phyloP scores from a whole-genome alignment of 2,329 filamentous ascomycete genomes.

The Trichophyton schoenleinii region DNA sequence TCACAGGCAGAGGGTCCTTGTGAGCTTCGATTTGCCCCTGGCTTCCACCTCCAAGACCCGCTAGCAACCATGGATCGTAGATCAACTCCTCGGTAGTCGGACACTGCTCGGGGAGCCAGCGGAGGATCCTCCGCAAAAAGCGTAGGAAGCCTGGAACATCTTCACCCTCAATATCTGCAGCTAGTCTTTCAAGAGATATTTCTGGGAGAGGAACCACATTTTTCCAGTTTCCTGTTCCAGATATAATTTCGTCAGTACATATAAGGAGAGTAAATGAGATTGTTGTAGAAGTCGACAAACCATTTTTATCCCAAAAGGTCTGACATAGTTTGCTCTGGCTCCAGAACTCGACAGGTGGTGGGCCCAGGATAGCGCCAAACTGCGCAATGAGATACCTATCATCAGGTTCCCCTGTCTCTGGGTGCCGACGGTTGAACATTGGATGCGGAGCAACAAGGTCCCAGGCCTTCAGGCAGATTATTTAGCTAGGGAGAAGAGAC shows the following conservation, averaged over 20 bases:
- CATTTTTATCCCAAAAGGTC: neutral
- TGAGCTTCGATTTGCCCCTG: no score
- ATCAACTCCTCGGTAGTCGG: constrained; percentile 23
- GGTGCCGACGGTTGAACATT: no score
- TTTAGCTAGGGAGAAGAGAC: no score
- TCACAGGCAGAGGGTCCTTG: no score
- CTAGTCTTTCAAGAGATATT: no score
- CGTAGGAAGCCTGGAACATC: constrained; percentile 20
- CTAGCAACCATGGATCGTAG: constrained; percentile 17
- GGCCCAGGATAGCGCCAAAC: neutral
- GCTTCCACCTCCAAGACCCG: no score
- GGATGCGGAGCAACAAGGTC: neutral
- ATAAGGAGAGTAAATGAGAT: no score
- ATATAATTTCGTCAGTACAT: no score
- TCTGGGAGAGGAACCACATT: no score
- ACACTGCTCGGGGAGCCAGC: constrained; percentile 24
- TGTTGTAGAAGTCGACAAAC: neutral
- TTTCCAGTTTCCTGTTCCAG: no score
- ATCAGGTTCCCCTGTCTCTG: neutral
- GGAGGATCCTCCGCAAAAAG: constrained; percentile 23
- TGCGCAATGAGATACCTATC: no score
- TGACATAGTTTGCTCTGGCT: neutral
- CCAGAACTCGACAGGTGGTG: neutral
- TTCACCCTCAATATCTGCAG: neutral
- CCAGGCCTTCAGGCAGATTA: neutral